These are phyloP conservation scores for Monosporascus sp. DNA, from an alignment of 2,329 filamentous ascomycete species.

Conservation along the genomic window DNA sequence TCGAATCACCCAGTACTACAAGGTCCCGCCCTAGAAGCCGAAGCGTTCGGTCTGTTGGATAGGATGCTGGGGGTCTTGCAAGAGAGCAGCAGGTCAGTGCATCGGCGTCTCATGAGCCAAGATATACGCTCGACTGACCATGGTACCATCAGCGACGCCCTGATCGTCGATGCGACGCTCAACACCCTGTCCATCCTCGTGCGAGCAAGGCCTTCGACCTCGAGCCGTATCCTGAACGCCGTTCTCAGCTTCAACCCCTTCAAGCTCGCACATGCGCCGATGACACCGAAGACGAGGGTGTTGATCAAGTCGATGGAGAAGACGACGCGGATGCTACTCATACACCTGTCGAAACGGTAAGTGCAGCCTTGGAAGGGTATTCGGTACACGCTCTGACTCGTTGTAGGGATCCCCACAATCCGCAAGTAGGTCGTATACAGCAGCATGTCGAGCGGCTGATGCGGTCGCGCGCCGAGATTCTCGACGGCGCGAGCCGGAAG, in stretches of 20 bases:
- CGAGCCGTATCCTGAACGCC: conserved; percentile 78
- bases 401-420: conserved; percentile 71
- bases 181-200: conserved; percentile 83
- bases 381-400: conserved; percentile 16
- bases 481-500: conserved; percentile 76
- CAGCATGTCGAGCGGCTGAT: conserved; percentile 80
- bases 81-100: conserved; percentile 71
- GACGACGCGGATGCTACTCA: conserved; percentile 76
- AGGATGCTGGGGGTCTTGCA: conserved; percentile 80
- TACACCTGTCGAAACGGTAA: conserved; percentile 77
- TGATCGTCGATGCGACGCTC: conserved; percentile 84
- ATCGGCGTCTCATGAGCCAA: conserved; percentile 2
- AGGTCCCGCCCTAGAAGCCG: conserved; percentile 78
- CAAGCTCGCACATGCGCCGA: conserved; percentile 68
- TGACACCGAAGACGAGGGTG: conserved; percentile 75
- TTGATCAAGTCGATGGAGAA: conserved; percentile 92
- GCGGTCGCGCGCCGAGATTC: conserved; percentile 69
- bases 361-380: conserved; percentile 12
- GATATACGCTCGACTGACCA: conserved; percentile 13
- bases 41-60: conserved; percentile 86
- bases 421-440: conserved; percentile 72
- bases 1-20: conserved; percentile 76
- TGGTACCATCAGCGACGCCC: conserved; percentile 61
- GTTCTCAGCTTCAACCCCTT: conserved; percentile 90
- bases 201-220: conserved; percentile 72